A percentile compares a stretch with the other conserved stretches of the same genome.
These are phyloP conservation scores for Penicillium sp. DNA, from an alignment of 2,329 filamentous ascomycete species.

Conservation along the genomic window DNA sequence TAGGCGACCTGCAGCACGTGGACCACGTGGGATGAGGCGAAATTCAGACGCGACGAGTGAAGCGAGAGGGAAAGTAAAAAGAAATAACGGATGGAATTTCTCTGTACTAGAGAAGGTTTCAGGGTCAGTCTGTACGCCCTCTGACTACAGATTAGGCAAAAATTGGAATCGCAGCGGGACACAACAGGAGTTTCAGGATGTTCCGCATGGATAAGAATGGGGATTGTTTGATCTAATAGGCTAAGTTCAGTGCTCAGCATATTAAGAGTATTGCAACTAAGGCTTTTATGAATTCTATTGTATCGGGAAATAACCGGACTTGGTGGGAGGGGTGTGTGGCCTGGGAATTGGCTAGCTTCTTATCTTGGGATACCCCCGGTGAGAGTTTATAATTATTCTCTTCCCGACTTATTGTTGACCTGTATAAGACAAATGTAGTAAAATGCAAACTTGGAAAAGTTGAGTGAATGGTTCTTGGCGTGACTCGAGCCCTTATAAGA, in stretches of 20 bases:
- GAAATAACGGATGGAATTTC: background rate
- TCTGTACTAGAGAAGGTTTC: conserved; percentile 2
- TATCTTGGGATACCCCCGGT: background rate
- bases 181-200: conserved; percentile 11
- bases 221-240: background rate
- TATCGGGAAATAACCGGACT: background rate
- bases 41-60: background rate
- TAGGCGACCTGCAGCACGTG: conserved; percentile 25
- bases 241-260: background rate
- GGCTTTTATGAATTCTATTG: background rate
- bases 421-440: background rate
- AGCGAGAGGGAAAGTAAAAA: background rate
- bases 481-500: background rate
- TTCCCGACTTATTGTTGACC: background rate
- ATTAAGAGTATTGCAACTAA: background rate
- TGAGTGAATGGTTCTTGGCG: conserved; percentile 1
- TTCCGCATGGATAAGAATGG: conserved; percentile 12
- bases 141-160: background rate
- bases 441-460: background rate
- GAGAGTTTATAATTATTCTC: background rate
- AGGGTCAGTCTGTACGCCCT: conserved; percentile 6
- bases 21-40: conserved; percentile 20
- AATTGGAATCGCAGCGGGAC: background rate
- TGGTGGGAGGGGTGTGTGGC: background rate
- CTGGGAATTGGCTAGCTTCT: background rate